Evolutionary conservation across 2,329 filamentous ascomycete genomes (phyloP), one percentile per base, ranked within the genome.

Genomic region (Ophioceras dolichostomum): DNA sequence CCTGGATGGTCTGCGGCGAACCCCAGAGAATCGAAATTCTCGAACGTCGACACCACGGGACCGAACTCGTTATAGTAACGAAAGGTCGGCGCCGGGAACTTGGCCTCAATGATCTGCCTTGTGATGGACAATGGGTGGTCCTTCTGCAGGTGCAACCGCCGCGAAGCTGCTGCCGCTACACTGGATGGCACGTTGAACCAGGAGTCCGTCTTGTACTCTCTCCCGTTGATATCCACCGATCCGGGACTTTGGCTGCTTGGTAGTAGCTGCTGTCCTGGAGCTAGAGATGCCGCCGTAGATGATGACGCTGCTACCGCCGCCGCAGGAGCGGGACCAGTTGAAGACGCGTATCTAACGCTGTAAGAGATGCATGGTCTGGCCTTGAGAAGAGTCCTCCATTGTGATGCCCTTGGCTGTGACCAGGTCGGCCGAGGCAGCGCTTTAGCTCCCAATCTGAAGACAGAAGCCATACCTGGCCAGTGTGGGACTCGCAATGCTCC

Each of bases 21-120:
- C 32, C 88, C 88, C 7, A 98, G 67, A n/a, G 88, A 91, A 60
- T 98, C 91, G 55, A 98, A 98, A 58, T 98, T 98, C 54, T 95
- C 83, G 10, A 68, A 61, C 2, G 85, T 83, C 24, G 81, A 79
- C 18, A 96, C 91, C 29, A 95, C 77, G 1, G 91, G 89, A 47
- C 81, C 78, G 50, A 88, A 75, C 38, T 76, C 67, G 52, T 85
- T 86, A 65, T 95, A 76, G 50, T 83, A 78, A 41, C 73, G 76
- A 62, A 79, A 95, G 9, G 70, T 73, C 1, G 82, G 75, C 3
- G 56, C 55, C 1, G 85, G 79, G 55, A 96, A 98, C 43, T 81
- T 79, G 38, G 84, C 86, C 63, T 96, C 84, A 53, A 98, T 93
- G 43, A 98, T 80, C 50, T 87, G 76, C 28, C 91, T 79, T 10